These are phyloP conservation scores for Rutstroemia sp. DNA, from an alignment of 2,329 filamentous ascomycete species.

Conservation along the genomic window DNA sequence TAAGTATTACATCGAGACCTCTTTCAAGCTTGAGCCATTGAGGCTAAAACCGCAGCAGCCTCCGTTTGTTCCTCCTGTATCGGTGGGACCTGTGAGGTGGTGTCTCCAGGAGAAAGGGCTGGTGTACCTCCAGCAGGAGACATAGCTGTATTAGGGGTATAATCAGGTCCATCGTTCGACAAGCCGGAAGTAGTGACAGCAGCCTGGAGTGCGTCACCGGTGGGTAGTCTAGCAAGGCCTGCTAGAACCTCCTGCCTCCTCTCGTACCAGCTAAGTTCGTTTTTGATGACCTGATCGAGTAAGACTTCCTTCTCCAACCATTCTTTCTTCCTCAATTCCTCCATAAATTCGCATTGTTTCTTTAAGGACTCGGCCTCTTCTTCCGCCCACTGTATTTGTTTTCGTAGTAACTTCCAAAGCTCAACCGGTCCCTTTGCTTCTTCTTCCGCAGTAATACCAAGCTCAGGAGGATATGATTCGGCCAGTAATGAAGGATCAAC, in stretches of 20 bases:
- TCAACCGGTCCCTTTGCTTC: conserved; percentile 54
- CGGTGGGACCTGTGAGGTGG: conserved; percentile 9
- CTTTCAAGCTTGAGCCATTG: conserved; percentile 20
- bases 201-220: conserved; percentile 16
- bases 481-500: conserved; percentile 25
- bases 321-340: conserved; percentile 60
- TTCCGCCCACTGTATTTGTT: conserved; percentile 66
- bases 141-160: conserved; percentile 12
- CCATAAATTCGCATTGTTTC: conserved; percentile 57
- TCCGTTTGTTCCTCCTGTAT: conserved; percentile 21
- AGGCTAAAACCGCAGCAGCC: conserved; percentile 23
- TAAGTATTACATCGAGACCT: background rate
- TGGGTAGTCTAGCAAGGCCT: conserved; percentile 31
- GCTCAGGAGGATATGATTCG: conserved; percentile 33
- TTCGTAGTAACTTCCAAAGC: conserved; percentile 53
- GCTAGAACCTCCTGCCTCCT: conserved; percentile 48
- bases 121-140: conserved; percentile 4
- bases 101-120: conserved; percentile 2
- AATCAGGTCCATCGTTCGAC: background rate
- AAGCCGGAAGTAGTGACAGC: background rate
- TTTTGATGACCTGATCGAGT: conserved; percentile 62
- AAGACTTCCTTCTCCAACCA: conserved; percentile 77
- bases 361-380: conserved; percentile 57
- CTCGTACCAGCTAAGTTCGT: conserved; percentile 59
- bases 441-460: conserved; percentile 59